Evolutionary conservation across 1,284 basidiomycete genomes (phyloP), one percentile per base, ranked within the genome.

Genomic region (Omphalotus olearius): DNA sequence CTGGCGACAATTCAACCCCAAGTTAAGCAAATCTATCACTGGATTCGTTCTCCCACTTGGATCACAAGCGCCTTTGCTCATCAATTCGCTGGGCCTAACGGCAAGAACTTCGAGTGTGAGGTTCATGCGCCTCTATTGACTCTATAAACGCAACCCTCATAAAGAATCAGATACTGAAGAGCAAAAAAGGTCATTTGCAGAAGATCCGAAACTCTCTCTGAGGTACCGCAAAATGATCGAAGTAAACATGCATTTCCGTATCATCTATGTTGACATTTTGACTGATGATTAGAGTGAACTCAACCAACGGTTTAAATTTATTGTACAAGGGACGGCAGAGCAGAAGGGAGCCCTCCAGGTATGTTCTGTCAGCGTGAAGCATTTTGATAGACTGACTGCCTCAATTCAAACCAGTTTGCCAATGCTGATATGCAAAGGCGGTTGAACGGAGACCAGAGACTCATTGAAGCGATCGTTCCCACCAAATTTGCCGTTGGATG

Each of bases 31-130:
- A 43, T 68, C 11, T 65, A 60, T 7, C 59, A 62, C 4, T 69
- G 68, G 47, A 60, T 69, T 25, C 65, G 68, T 13, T 57, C 59
- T 2, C 57, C 63, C 6, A 66, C 67, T 0, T 70, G 66, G 66
- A 63, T 70, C 2, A 58, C 61, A 1, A 63, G 65, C 6, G 56
- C 58, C 3, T 56, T 56, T 45, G 52, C 52, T 26, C 52, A 56
- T 17, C 55, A 56, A 28, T 56, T 53, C 17, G 44, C 47, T 48
- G 59, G 45, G 50, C 56, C 55, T 37, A 46, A 45, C 11, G 51
- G 23, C n/a, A 33, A 45, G 39, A 56, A 54, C 28, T 56, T 56
- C 17, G 9, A 36, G 2, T 53, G 51, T 53, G 28, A n/a, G 39
- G 30, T 9, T 13, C 30, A 9, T 13, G 13, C 30, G 4, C 9